Base-by-base conservation (phyloP, 1,284 basidiomycete species). In the Puccinia sorghi region DNA sequence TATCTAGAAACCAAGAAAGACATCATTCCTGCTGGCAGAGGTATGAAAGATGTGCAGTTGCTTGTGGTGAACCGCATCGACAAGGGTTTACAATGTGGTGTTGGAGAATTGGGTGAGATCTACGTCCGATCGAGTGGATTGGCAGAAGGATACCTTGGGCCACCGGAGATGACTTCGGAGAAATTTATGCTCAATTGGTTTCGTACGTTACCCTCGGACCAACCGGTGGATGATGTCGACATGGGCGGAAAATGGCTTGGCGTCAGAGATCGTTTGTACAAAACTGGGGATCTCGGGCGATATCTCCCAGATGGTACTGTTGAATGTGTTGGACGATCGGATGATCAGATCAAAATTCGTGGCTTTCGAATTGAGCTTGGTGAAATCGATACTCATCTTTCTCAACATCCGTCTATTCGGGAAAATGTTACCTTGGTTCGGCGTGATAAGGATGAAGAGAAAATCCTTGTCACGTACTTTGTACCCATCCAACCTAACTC, bases 261-360 rank as follows among this genome's bases (percentile, higher is more conserved):
- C n/a, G 90, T 98, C 63, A 90, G 97, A 27, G 97, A 99, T 86
- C 87, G 97, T 80, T 95, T 99, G 94, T 99, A 99, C 86, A 90
- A 93, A 81, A 95, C 94, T 37, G 97, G 97, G 43, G 97, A 99
- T 86, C 88, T 99, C 1, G 97, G 97, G 3, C 89, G 97, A 17
- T 99, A 99, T 86, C 87, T 93, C 41, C 93, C 97, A 1, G 90
- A 93, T 84, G 97, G 97, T 4, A 90, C 89, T 54, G 97, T 99
- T 20, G 97, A 99, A 85, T 99, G 97, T 85, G 96, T 93, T 0
- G 97, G 97, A 12, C 90, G 97, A 69, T 95, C 95, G 5, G 97
- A 99, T 84, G 97, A 99, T 84, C 97, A 99, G 85, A 93, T 99
- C 86, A 99, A 99, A 87, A 99, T 99, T 85, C 93, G 97, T 80